Evolutionary conservation across 1,139 yeast species (phyloP), one percentile per base, ranked within the genome.

Genomic region (Kurtzmaniella natalensis): DNA sequence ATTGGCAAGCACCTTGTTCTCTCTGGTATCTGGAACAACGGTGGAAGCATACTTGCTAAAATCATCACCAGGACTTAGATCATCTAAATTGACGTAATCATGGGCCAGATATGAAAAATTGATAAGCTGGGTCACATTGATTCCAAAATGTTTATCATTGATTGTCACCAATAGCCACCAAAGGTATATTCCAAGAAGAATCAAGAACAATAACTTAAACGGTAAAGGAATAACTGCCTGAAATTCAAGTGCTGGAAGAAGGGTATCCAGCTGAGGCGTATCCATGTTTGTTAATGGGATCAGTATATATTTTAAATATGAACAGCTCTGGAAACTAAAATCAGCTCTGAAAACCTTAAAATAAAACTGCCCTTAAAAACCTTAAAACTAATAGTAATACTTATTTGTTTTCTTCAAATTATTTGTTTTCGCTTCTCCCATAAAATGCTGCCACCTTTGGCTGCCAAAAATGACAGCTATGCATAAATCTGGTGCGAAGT

Each of bases 51-150:
- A 52, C 36, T 64, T 71, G 0, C 73, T 73, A 2, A 55, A 45
- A 8, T 53, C 21, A 18, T n/a, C 4, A 6, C 21, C 44, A 0
- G 51, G 42, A 4, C 37, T 25, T 7, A 34, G 42, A 13, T 45
- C 48, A 23, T 53, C 63, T 30, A 61, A 41, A 38, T 47, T 59
- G 3, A 57, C 40, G 42, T 68, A 68, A 37, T 61, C 65, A 38
- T 66, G 71, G 6, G 57, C 43, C 1, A 63, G 52, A 39, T 67
- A 69, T 9, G 72, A 64, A 23, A 69, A 47, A 37, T 60, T 56
- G 24, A 69, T 48, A 7, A 68, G 47, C 23, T 62, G 61, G 18
- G 64, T 45, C 13, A 68, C 55, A 45, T 65, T 69, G 41, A 69
- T 47, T 5, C 42, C 37, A 28, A 56, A 47, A 22, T 40, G 42